Base-by-base conservation (phyloP, 148 eudicot species). In the Silene conica region DNA sequence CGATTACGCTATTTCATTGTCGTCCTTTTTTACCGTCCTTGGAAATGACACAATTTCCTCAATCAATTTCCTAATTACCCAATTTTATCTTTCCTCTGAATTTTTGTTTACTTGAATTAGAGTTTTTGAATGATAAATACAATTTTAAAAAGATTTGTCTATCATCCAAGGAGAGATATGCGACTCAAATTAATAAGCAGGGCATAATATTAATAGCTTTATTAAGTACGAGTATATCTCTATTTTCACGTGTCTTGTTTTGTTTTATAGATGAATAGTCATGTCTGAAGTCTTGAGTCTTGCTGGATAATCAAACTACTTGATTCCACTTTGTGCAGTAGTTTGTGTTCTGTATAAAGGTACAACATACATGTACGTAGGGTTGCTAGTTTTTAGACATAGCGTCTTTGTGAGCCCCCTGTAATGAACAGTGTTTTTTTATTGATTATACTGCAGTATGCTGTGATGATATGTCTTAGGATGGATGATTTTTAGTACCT, bases 351-450 rank as follows among this genome's bases (percentile, higher is more conserved):
- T 20, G 63, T 48, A 38, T 26, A 52, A n/a, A 55, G 41, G 54
- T 54, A 54, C 54, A 77, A 22, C 52, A 48, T 52, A 11, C 31
- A 54, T 63, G 54, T 66, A 63, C 70, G 58, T 71, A 31, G 56
- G 74, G 63, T 34, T 52, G 56, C 18, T 38, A 21, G 15, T 64
- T 46, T 23, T 69, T 71, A 43, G 52, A 54, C 31, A 48, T 11
- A 31, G 34, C 34, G 34, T 31, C 34, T 31, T 48, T 48, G 52
- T 13, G 52, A 10, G 52, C 52, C 52, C 12, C 14, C 12, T 48
- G 14, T 10, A 48, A 1, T 3, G 13, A 13, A 9, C 14, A 14
- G 3, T 48, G 52, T 48, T 48, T 31, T 31, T 48, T 48, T 1
- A 48, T 2, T 48, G 34, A 31, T 48, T 9, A 48, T 48, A 48